Conservation (phyloP, 768 basidiomycete genomes). For the Boletus vinaceobasis region DNA sequence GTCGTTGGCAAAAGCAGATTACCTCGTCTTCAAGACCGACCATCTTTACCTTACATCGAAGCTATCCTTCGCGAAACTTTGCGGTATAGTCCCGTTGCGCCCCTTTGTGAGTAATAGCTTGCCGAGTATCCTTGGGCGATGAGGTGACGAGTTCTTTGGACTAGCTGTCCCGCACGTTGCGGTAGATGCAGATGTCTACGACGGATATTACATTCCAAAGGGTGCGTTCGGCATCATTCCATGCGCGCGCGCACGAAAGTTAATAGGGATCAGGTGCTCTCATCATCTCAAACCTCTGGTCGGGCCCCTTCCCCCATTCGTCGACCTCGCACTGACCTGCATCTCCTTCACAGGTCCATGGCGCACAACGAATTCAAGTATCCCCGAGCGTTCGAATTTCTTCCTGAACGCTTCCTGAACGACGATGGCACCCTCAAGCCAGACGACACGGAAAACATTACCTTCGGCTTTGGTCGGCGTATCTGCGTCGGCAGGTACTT, state of each 20-base stretch:
- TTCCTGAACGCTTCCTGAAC: constrained; percentile 40
- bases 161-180: constrained; percentile 27
- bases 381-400: constrained; percentile 34
- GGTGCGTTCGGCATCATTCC: background rate
- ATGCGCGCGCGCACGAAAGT: background rate
- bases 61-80: constrained; percentile 13
- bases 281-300: constrained; percentile 13
- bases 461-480: constrained; percentile 26
- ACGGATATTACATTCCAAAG: constrained; percentile 49
- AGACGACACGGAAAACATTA: constrained; percentile 9
- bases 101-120: constrained; percentile 7
- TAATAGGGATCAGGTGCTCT: constrained; percentile 1
- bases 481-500: constrained; percentile 24
- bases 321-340: background rate
- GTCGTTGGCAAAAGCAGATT: constrained; percentile 4
- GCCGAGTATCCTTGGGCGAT: background rate
- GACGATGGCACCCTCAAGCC: constrained; percentile 12
- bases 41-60: constrained; percentile 11
- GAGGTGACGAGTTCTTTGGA: background rate
- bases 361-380: constrained; percentile 28
- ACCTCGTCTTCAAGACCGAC: constrained; percentile 8
- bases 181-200: constrained; percentile 39
- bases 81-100: constrained; percentile 2
- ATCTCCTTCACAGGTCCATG: constrained; percentile 10
- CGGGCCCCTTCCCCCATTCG: background rate